phyloP scores from a whole-genome alignment of 2,329 filamentous ascomycete species.

The Epichloe aotearoae region DNA sequence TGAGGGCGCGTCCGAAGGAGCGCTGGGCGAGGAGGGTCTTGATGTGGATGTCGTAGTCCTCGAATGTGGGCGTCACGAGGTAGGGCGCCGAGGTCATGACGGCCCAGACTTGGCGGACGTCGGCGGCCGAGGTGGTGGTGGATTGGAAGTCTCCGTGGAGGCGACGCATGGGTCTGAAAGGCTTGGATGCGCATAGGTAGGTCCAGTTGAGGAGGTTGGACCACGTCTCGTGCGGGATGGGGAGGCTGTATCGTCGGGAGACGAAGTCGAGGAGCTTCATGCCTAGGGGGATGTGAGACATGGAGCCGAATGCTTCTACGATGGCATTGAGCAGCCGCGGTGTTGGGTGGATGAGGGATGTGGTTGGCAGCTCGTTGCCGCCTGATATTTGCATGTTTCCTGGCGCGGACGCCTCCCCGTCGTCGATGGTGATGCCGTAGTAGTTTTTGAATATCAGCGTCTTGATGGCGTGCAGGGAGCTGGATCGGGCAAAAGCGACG shows the following conservation, averaged over 20 bases:
- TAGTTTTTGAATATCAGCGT: conserved; percentile 19
- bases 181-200: conserved; percentile 38
- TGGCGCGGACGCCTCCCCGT: conserved; percentile 5
- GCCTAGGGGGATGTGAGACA: conserved; percentile 46
- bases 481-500: conserved; percentile 27
- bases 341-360: conserved; percentile 46
- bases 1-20: conserved; percentile 18
- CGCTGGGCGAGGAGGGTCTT: conserved; percentile 23
- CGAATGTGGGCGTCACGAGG: conserved; percentile 40
- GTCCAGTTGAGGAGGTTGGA: conserved; percentile 54
- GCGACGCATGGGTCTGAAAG: conserved; percentile 23
- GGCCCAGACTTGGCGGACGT: conserved; percentile 42
- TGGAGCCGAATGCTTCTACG: conserved; percentile 56
- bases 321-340: conserved; percentile 46
- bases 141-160: conserved; percentile 15
- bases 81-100: conserved; percentile 47
- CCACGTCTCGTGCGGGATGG: conserved; percentile 48
- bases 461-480: conserved; percentile 20
- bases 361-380: conserved; percentile 26
- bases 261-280: conserved; percentile 49
- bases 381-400: conserved; percentile 15
- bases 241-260: conserved; percentile 43
- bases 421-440: conserved; percentile 16
- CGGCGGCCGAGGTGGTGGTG: conserved; percentile 23
- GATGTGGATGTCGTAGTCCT: conserved; percentile 36